Conservation (phyloP, 2,329 filamentous ascomycete genomes). For the Talaromyces amestolkiae region DNA sequence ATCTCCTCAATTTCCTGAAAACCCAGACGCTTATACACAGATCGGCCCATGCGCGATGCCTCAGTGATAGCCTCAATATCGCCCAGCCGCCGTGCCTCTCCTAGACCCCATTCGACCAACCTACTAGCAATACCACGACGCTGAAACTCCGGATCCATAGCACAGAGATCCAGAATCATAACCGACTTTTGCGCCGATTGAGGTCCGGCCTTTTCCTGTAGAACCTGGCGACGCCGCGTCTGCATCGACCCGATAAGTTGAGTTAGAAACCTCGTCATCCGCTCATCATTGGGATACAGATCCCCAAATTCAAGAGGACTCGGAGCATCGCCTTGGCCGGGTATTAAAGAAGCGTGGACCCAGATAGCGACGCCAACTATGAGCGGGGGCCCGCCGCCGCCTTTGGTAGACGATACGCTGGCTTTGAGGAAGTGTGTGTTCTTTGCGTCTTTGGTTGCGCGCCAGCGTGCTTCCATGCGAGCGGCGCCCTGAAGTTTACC, state of each 20-base stretch:
- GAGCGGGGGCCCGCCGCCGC: conserved; percentile 20
- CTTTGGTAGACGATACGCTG: conserved; percentile 33
- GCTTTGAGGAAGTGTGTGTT: conserved; percentile 58
- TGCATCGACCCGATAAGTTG: background rate
- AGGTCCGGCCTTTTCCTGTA: conserved; percentile 22
- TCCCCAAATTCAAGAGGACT: background rate
- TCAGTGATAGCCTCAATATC: conserved; percentile 46
- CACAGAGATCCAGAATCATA: conserved; percentile 53
- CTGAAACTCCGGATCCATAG: conserved; percentile 55
- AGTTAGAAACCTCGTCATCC: background rate
- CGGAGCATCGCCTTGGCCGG: conserved; percentile 44
- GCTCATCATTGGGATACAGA: background rate
- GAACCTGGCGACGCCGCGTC: background rate
- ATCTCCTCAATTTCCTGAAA: conserved; percentile 48
- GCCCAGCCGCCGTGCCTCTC: conserved; percentile 33
- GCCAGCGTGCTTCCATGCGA: conserved; percentile 46
- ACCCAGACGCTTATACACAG: conserved; percentile 48
- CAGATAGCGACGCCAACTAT: conserved; percentile 58
- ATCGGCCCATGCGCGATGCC: conserved; percentile 50
- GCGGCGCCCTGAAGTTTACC: conserved; percentile 41
- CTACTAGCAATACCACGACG: conserved; percentile 46
- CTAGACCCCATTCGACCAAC: conserved; percentile 51
- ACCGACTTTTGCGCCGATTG: conserved; percentile 29
- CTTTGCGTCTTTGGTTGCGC: conserved; percentile 42
- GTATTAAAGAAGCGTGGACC: conserved; percentile 52